Base-by-base conservation (phyloP, 176 grass and related monocot species). In the Aegilops tauschii region DNA sequence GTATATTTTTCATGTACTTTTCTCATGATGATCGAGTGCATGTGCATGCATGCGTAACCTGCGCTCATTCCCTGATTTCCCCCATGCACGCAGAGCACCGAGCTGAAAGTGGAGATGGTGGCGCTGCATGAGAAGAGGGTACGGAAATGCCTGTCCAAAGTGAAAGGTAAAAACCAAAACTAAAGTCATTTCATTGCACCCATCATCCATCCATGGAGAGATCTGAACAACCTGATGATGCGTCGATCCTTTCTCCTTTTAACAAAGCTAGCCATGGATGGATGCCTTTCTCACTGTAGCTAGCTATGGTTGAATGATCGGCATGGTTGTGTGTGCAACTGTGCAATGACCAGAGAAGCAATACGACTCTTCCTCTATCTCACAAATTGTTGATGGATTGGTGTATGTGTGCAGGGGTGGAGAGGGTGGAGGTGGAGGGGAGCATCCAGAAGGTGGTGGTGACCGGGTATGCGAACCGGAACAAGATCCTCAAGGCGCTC, bases 21-120 rank as follows among this genome's bases (percentile, higher is more conserved):
- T n/a, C 17, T 18, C 63, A 61, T 81, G 45, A 76, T 32, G 44
- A 76, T 32, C 59, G 18, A 61, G 29, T n/a, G 29, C 34, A n/a
- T 61, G 71, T 82, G 72, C 54, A 70, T 80, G 17, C 44, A 86
- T 78, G 47, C 37, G 73, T 34, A 79, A 66, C 69, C 47, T 84
- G 13, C 76, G 76, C n/a, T 58, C 64, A 31, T 87, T 87, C 76
- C 77, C 71, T 88, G 37, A 84, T 87, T 59, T 52, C 20, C 49
- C 36, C 35, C 18, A 49, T 89, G 39, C 34, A 70, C 6, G 75
- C 90, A 99, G 97, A 96, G 85, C 80, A 91, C 93, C 58, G 97
- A 99, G 87, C 82, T 99, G 76, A 99, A 99, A 91, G 97, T 94
- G 69, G 97, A 99, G 83, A 94, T 99, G 97, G 97, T 99, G 80